Conservation (phyloP, 1,139 yeast genomes). For the Eremothecium coryli region DNA sequence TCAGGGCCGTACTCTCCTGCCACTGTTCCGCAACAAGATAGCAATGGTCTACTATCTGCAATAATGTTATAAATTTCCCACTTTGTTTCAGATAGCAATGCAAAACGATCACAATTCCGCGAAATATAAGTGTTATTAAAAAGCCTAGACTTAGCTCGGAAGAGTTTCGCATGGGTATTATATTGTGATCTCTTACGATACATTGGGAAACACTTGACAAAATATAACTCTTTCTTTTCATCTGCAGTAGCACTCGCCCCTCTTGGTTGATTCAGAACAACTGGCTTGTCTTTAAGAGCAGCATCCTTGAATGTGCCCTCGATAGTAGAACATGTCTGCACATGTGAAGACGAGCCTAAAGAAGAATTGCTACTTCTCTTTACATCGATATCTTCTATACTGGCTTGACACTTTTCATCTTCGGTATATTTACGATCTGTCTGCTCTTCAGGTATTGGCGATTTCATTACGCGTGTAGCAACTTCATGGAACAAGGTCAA, state of each 20-base stretch:
- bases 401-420: too few species aligned
- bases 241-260: conserved; percentile 9
- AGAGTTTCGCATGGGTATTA: conserved; percentile 49
- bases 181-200: conserved; percentile 60
- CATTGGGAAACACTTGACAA: conserved; percentile 74
- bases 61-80: conserved; percentile 61
- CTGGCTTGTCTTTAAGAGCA: neutral
- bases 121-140: conserved; percentile 58
- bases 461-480: conserved; percentile 19
- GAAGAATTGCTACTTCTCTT: too few species aligned
- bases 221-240: conserved; percentile 47
- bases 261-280: too few species aligned
- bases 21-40: conserved; percentile 59
- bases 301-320: neutral
- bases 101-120: conserved; percentile 43
- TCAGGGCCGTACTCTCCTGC: conserved; percentile 57
- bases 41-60: conserved; percentile 41
- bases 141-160: conserved; percentile 41
- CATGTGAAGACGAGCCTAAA: too few species aligned
- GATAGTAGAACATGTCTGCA: conserved; percentile 8
- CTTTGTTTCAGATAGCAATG: conserved; percentile 51
- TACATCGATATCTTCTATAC: too few species aligned
- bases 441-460: conserved; percentile 10
- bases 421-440: too few species aligned
- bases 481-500: conserved; percentile 25